Evolutionary conservation across 768 basidiomycete genomes (phyloP), one percentile per base, ranked within the genome.

Genomic region (Auriscalpium microsporum): DNA sequence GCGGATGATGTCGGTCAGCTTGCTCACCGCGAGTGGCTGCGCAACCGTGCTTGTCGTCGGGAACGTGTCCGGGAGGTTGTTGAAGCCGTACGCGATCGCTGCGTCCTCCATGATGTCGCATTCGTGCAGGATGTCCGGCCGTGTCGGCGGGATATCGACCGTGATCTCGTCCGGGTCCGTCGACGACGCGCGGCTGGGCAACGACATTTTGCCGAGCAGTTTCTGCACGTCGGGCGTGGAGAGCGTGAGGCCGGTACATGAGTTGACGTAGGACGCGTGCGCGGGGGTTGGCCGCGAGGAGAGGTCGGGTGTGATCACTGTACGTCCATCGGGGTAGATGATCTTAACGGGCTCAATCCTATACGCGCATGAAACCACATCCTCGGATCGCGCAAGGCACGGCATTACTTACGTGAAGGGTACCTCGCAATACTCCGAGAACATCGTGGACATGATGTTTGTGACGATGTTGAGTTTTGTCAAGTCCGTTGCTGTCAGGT

Each of bases 61-160:
- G 81, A 99, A 94, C 13, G 82, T 84, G 63, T 90, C 81, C 2
- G 92, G 90, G 28, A 99, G 78, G 64, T 95, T 96, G 75, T 99
- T 97, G 78, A 93, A 98, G 2, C 96, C 96, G 66, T 94, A 96
- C 1, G 94, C 96, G 61, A 99, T 90, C 10, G 96, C 96, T 2
- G 87, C 92, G 60, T 99, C 96, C 68, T 99, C 96, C 86, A 99
- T 89, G 67, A 98, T 81, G 67, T 99, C 96, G 65, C 94, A 96
- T 69, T 98, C 94, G 67, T 99, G 96, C 53, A 99, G 74, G 61
- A 99, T 97, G 67, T 99, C 96, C 1, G 96, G 94, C 38, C 96
- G 83, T n/a, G 94, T 97, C n/a, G 89, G 77, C 5, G 96, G 95
- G 48, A 99, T 78, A 36, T 81, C 73, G 28, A 98, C 86, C 16